A percentile compares a stretch with the other conserved stretches of the same genome.
phyloP scores from a whole-genome alignment of 345 rosid genomes.

The Microcos paniculata region DNA sequence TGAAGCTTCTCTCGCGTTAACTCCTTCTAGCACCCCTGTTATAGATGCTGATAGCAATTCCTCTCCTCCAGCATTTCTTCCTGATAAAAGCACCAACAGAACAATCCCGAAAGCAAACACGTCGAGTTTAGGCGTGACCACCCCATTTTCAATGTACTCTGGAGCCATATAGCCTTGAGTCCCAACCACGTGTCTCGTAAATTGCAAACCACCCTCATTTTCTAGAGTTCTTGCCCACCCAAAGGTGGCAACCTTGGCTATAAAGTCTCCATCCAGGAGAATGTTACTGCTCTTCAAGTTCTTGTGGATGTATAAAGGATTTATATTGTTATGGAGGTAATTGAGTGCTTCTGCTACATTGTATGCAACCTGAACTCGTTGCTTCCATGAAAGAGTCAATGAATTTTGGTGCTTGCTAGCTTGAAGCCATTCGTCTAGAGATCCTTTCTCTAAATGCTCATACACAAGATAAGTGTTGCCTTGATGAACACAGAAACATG shows the following conservation, averaged over 20 bases:
- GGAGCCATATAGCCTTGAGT: constrained; percentile 87
- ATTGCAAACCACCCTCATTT: constrained; percentile 45
- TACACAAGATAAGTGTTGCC: constrained; percentile 72
- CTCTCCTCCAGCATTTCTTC: constrained; percentile 66
- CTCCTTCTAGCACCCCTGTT: constrained; percentile 61
- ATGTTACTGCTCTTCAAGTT: constrained; percentile 76
- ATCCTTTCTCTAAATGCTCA: constrained; percentile 64
- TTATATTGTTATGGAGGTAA: constrained; percentile 68
- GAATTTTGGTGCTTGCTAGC: constrained; percentile 19
- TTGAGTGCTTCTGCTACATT: constrained; percentile 71
- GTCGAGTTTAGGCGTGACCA: constrained; percentile 73
- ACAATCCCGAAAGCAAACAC: constrained; percentile 81
- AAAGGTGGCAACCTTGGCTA: constrained; percentile 76
- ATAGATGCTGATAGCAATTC: constrained; percentile 43
- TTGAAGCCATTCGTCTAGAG: constrained; percentile 63
- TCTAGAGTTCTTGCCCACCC: constrained; percentile 64
- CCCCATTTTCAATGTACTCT: constrained; percentile 75
- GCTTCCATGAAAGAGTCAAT: constrained; percentile 59
- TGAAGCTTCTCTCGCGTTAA: constrained; percentile 55
- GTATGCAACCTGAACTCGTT: constrained; percentile 67
- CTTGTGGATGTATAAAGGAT: constrained; percentile 73
- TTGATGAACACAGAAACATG: constrained; percentile 65
- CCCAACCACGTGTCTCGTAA: constrained; percentile 77
- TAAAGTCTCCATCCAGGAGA: constrained; percentile 61
- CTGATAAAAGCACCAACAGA: constrained; percentile 72